Evolutionary conservation across 805 yeast species (phyloP).

Genomic region (Jamesozyma spencerorum): DNA sequence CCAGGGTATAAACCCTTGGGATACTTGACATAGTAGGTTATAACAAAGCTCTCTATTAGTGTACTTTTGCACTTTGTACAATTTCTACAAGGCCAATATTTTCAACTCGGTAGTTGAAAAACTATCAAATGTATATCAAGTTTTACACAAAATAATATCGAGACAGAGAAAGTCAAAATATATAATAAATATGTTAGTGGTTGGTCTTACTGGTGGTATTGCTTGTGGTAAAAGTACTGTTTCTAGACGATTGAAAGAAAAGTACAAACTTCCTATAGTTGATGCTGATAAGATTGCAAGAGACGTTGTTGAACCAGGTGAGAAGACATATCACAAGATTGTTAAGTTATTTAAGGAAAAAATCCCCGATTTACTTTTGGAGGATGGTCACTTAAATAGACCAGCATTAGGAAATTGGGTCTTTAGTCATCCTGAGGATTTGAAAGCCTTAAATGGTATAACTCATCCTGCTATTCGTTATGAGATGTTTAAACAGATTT

Average conservation of each 20-base stretch:
- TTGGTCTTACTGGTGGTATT: slow-evolving; percentile 97
- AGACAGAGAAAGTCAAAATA: background rate
- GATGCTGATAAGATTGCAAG: slow-evolving; percentile 91
- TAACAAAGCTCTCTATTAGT: background rate
- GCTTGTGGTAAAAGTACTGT: slow-evolving; percentile 96
- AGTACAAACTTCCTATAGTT: slow-evolving; percentile 49
- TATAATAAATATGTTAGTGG: slow-evolving; percentile 47
- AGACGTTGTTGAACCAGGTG: slow-evolving; percentile 76
- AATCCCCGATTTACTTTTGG: slow-evolving; percentile 38
- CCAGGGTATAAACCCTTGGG: slow-evolving; percentile 35
- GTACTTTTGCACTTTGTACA: background rate
- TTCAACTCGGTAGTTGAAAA: background rate
- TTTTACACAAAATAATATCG: background rate
- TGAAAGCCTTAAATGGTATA: slow-evolving; percentile 55
- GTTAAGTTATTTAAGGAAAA: slow-evolving; percentile 48
- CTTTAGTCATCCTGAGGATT: slow-evolving; percentile 55
- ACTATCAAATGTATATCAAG: background rate
- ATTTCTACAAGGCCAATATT: background rate
- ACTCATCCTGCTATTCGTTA: slow-evolving; percentile 78
- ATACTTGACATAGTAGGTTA: slow-evolving; percentile 13
- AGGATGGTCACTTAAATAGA: slow-evolving; percentile 48
- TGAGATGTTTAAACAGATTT: slow-evolving; percentile 50
- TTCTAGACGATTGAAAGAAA: slow-evolving; percentile 45
- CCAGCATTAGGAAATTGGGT: slow-evolving; percentile 69
- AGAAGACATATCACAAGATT: slow-evolving; percentile 56